phyloP scores from a whole-genome alignment of 352 stramenopile genomes.

The Blastocystis hominis region DNA sequence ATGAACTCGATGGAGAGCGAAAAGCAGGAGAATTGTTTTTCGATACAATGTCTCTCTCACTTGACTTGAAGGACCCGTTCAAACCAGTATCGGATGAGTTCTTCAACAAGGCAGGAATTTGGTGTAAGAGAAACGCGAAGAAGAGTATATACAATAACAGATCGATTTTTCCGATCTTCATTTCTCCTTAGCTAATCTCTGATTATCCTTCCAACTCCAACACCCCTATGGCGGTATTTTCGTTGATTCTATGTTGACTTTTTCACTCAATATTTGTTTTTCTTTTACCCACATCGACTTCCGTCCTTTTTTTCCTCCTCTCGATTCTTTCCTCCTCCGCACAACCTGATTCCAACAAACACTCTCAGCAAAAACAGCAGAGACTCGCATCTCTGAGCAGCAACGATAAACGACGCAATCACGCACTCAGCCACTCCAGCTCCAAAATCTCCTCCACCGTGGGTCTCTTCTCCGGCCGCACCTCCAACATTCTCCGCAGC shows the following conservation, averaged over 20 bases:
- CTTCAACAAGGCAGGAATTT: neutral
- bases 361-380: neutral
- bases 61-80: neutral
- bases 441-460: neutral
- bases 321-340: too few species aligned
- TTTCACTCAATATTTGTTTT: too few species aligned
- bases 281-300: too few species aligned
- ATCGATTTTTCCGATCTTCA: neutral
- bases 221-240: too few species aligned
- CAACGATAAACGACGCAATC: neutral
- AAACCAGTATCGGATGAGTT: neutral
- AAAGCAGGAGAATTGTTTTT: neutral
- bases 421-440: neutral
- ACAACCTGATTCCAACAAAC: neutral
- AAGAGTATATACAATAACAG: neutral
- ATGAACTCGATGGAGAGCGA: too few species aligned
- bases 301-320: too few species aligned
- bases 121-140: neutral
- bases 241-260: too few species aligned
- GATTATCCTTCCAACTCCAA: too few species aligned
- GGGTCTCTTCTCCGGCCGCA: neutral
- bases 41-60: neutral
- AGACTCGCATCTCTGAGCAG: neutral
- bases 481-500: neutral
- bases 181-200: neutral